These are phyloP conservation scores for Rhodofomes roseus DNA, from an alignment of 1,284 basidiomycete species.

Conservation along the genomic window DNA sequence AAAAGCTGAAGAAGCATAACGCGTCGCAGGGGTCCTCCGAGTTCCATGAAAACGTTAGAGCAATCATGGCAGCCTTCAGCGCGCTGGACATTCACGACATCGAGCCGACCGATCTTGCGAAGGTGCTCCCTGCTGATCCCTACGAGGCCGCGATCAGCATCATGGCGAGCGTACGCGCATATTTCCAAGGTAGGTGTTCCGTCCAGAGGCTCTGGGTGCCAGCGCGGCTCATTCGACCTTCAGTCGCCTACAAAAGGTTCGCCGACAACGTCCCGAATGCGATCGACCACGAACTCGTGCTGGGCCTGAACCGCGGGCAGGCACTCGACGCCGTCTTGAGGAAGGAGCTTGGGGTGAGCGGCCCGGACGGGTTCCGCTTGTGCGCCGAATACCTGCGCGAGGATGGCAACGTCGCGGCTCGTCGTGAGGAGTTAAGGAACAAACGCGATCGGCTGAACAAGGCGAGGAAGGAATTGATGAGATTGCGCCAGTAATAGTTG, in stretches of 20 bases:
- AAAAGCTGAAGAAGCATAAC: constrained; percentile 1
- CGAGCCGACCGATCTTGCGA: constrained; percentile 42
- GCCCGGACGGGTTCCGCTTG: constrained; percentile 39
- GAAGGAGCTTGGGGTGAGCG: constrained; percentile 39
- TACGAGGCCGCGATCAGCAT: constrained; percentile 56
- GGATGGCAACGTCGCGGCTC: constrained; percentile 36
- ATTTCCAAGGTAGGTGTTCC: constrained; percentile 58
- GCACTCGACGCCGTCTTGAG: constrained; percentile 43
- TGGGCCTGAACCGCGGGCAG: constrained; percentile 30
- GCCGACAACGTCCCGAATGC: constrained; percentile 59
- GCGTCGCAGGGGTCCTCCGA: constrained; percentile 23
- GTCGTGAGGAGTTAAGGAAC: constrained; percentile 45
- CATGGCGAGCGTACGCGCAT: constrained; percentile 70
- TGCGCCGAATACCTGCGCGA: constrained; percentile 54
- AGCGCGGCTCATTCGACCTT: no score
- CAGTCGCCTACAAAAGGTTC: constrained; percentile 70
- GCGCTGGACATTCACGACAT: constrained; percentile 42
- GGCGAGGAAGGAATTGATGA: constrained; percentile 43
- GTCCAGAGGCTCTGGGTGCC: background rate
- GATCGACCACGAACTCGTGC: constrained; percentile 60
- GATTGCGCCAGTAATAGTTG: constrained; percentile 8
- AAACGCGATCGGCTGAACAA: constrained; percentile 49
- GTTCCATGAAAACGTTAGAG: constrained; percentile 39
- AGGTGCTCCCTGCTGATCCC: constrained; percentile 48
- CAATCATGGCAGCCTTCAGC: constrained; percentile 38